These are phyloP conservation scores for Penicillium occitanis DNA, from an alignment of 2,329 filamentous ascomycete genomes.

Conservation along the genomic window DNA sequence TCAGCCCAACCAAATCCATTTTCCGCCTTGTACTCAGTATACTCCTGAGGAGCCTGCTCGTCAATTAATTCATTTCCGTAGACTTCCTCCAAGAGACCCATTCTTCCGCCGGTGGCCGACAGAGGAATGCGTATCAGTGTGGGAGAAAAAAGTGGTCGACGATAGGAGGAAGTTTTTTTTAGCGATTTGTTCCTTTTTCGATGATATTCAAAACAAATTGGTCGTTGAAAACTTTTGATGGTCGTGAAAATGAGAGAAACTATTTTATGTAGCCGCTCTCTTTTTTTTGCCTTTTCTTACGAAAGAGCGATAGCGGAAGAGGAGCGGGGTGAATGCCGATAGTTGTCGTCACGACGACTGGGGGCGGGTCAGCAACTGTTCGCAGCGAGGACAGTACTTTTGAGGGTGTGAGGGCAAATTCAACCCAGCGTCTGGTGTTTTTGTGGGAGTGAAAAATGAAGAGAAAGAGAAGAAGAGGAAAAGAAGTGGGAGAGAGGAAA, in stretches of 20 bases:
- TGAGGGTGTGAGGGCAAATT: slow-evolving; percentile 3
- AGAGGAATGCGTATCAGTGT: slow-evolving; percentile 34
- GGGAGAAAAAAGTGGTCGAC: neutral
- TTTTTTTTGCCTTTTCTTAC: neutral
- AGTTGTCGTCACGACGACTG: slow-evolving; percentile 22
- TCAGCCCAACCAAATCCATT: slow-evolving; percentile 88
- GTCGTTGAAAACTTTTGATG: neutral
- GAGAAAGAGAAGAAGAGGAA: slow-evolving; percentile 3
- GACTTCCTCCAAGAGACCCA: slow-evolving; percentile 53
- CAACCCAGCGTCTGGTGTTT: slow-evolving; percentile 19
- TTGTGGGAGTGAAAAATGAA: slow-evolving; percentile 6
- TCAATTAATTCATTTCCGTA: slow-evolving; percentile 49
- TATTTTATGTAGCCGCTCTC: neutral
- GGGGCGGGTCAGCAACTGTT: slow-evolving; percentile 21
- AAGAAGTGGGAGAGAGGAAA: neutral
- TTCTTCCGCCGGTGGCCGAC: slow-evolving; percentile 49
- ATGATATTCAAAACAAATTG: slow-evolving; percentile 1
- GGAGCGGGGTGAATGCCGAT: slow-evolving; percentile 19
- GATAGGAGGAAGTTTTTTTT: neutral
- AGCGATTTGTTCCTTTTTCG: neutral
- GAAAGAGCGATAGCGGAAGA: slow-evolving; percentile 20
- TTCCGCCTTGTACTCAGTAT: slow-evolving; percentile 56
- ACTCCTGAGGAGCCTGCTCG: slow-evolving; percentile 46
- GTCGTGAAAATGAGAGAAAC: neutral
- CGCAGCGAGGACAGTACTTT: slow-evolving; percentile 7